A percentile compares a stretch with the other conserved stretches of the same genome.
These are phyloP conservation scores for Leptographium lundbergii DNA, from an alignment of 2,329 filamentous ascomycete species.

Conservation along the genomic window DNA sequence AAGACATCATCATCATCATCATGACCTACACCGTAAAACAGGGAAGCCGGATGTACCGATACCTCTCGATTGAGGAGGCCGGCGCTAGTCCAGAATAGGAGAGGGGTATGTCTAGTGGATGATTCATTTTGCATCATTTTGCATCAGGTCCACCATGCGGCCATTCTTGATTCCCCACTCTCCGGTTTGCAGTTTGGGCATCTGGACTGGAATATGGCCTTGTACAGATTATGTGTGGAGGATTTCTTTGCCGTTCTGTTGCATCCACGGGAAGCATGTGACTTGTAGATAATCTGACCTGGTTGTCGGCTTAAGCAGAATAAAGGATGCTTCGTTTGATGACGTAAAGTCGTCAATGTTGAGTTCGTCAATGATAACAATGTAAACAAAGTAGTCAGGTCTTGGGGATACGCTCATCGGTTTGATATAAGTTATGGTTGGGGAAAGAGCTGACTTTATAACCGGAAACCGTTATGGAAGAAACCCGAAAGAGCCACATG, in stretches of 20 bases:
- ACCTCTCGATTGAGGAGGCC: not conserved
- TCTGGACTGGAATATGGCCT: too few relatives aligned
- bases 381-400: not conserved
- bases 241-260: too few relatives aligned
- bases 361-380: not conserved
- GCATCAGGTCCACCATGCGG: not conserved
- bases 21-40: not conserved
- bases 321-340: too few relatives aligned
- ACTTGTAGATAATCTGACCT: too few relatives aligned
- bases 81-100: not conserved
- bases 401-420: not conserved
- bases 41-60: not conserved
- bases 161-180: not conserved
- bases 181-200: too few relatives aligned
- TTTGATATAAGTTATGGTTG: not conserved
- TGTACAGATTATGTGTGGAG: too few relatives aligned
- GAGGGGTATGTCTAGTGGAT: slow-evolving; percentile 10
- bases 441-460: not conserved
- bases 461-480: not conserved
- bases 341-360: too few relatives aligned
- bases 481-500: not conserved
- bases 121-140: slow-evolving; percentile 13
- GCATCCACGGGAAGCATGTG: too few relatives aligned
- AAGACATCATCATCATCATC: too few relatives aligned
- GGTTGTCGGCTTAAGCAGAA: too few relatives aligned